Evolutionary conservation across 257 asterid genomes (phyloP).

Genomic region (Vinca minor): DNA sequence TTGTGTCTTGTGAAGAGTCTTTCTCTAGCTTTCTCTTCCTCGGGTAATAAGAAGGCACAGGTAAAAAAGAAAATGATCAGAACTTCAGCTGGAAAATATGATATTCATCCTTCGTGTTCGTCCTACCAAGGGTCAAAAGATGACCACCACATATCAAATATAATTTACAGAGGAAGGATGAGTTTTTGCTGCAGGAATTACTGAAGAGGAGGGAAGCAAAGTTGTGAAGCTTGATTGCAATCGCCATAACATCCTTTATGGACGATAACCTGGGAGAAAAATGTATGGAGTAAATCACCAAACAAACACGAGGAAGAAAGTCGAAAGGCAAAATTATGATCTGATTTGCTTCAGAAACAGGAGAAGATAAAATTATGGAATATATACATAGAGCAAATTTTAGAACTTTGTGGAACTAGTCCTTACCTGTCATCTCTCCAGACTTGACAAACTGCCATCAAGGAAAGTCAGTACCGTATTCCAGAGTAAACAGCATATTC

Average conservation of each 20-base stretch:
- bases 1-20: not conserved
- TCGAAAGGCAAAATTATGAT: not conserved
- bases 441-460: constrained; percentile 32
- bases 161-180: constrained; percentile 26
- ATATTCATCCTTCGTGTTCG: constrained; percentile 15
- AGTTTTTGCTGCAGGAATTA: not conserved
- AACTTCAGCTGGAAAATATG: constrained; percentile 4
- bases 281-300: constrained; percentile 7
- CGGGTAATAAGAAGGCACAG: too few relatives aligned
- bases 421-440: not conserved
- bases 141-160: constrained; percentile 15
- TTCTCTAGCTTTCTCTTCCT: constrained; percentile 1
- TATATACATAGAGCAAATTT: not conserved
- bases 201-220: constrained; percentile 6
- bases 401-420: not conserved
- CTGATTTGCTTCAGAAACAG: not conserved
- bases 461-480: constrained; percentile 37
- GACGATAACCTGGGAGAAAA: constrained; percentile 21
- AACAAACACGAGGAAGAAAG: not conserved
- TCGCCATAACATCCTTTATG: constrained; percentile 13
- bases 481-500: constrained; percentile 45
- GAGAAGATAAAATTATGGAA: not conserved
- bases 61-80: not conserved
- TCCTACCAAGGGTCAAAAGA: constrained; percentile 14
- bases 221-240: constrained; percentile 13